Percentiles rank a stretch among this genome's conserved stretches.
Conservation (phyloP, 345 rosid genomes). For the Nephelium lappaceum region DNA sequence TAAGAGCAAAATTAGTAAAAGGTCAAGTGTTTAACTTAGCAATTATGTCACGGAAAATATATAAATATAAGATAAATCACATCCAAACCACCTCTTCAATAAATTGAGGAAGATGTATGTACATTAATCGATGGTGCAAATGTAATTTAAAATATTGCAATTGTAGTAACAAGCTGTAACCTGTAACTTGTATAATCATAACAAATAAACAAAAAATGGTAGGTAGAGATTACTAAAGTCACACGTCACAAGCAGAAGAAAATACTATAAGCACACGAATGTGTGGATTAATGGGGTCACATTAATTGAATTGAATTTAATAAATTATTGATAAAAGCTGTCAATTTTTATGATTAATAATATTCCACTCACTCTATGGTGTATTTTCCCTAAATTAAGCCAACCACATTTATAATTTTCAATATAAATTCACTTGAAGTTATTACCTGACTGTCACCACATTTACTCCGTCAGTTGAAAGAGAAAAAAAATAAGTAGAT, state of each 20-base stretch:
- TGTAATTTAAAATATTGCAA: not conserved
- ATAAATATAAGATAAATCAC: not conserved
- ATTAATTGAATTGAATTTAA: not conserved
- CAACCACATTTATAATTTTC: not conserved
- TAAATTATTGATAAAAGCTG: constrained; percentile 7
- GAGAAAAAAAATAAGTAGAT: constrained; percentile 10
- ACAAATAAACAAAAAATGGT: not conserved
- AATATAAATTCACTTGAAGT: constrained; percentile 12
- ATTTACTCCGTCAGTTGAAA: constrained; percentile 2
- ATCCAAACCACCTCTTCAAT: no score
- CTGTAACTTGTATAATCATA: not conserved
- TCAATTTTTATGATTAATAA: constrained; percentile 21
- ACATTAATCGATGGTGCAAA: no score
- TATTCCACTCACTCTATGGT: not conserved
- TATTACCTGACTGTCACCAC: constrained; percentile 5
- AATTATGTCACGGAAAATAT: not conserved
- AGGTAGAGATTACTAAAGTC: not conserved
- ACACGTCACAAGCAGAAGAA: not conserved
- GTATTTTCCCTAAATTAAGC: not conserved
- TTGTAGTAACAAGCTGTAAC: not conserved
- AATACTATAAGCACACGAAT: not conserved
- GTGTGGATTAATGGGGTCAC: not conserved
- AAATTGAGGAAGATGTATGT: no score
- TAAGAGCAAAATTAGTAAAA: not conserved
- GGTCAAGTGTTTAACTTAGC: not conserved